Conservation (phyloP, 257 asterid genomes). For the Cynanchum wilfordii region DNA sequence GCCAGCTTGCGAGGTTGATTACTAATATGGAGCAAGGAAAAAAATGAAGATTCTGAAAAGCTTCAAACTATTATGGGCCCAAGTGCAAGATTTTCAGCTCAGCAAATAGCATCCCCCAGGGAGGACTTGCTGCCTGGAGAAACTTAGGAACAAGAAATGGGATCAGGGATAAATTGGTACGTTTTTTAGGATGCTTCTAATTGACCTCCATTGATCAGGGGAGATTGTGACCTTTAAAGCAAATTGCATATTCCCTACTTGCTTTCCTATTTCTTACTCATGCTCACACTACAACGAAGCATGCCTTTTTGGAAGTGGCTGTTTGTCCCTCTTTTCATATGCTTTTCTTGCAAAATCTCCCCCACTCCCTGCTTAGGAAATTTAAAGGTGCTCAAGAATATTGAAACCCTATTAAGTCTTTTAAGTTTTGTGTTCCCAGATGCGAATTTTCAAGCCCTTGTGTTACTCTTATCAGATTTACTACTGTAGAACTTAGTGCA, state of each 20-base stretch:
- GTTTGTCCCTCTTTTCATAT: not conserved
- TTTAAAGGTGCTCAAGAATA: not conserved
- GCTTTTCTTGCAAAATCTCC: not conserved
- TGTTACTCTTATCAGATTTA: not conserved
- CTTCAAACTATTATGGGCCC: not conserved
- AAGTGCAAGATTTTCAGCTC: constrained; percentile 1
- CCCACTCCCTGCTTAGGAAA: not conserved
- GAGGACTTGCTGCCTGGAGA: not conserved
- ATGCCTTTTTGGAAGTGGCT: not conserved
- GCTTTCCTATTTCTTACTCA: no score
- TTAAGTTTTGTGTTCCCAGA: not conserved
- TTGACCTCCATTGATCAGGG: no score
- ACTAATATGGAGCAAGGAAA: not conserved
- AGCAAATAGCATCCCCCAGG: not conserved
- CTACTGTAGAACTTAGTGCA: not conserved
- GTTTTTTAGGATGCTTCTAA: not conserved
- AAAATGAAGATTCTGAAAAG: not conserved
- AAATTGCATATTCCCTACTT: no score
- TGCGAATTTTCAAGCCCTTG: not conserved
- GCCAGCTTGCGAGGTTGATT: constrained; percentile 3
- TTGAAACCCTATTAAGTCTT: not conserved
- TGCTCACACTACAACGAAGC: not conserved
- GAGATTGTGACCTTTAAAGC: no score
- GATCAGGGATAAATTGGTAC: not conserved
- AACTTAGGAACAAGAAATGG: constrained; percentile 4